Conservation (phyloP, 768 basidiomycete genomes). For the Kwoniella sp. region DNA sequence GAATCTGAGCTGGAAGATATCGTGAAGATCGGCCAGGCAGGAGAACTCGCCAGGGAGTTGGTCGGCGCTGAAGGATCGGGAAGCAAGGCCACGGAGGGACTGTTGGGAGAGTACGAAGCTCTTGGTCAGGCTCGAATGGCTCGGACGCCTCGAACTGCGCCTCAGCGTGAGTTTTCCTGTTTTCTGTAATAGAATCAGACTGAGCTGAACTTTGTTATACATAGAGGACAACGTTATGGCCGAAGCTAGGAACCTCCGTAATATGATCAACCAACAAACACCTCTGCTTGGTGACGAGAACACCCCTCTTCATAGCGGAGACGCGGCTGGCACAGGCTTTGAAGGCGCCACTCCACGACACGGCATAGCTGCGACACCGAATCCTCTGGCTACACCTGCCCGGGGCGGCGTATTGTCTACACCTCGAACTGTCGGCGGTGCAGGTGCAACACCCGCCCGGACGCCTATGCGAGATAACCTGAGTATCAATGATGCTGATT, state of each 20-base stretch:
- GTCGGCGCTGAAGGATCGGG: conserved; percentile 64
- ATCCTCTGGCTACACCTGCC: conserved; percentile 87
- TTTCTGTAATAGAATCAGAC: neutral
- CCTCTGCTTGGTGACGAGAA: conserved; percentile 97
- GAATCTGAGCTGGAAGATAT: conserved; percentile 95
- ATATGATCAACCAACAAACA: conserved; percentile 88
- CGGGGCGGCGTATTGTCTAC: conserved; percentile 63
- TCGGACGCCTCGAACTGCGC: conserved; percentile 89
- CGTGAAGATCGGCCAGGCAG: conserved; percentile 93
- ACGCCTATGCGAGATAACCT: conserved; percentile 94
- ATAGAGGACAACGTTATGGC: conserved; percentile 90
- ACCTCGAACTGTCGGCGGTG: conserved; percentile 59
- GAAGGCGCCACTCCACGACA: conserved; percentile 94
- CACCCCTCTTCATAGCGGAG: conserved; percentile 78
- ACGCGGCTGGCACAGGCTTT: conserved; percentile 85
- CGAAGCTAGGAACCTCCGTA: conserved; percentile 92
- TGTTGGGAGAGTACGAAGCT: conserved; percentile 90
- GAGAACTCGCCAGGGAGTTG: conserved; percentile 82
- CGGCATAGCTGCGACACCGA: conserved; percentile 87
- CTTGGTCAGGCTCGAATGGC: conserved; percentile 86
- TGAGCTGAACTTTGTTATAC: neutral
- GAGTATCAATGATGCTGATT: conserved; percentile 76
- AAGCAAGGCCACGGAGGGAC: conserved; percentile 67
- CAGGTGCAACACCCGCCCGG: conserved; percentile 74
- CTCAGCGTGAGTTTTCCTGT: conserved; percentile 70